Percentiles rank a stretch among this genome's conserved stretches.
phyloP scores from a whole-genome alignment of 257 asterid genomes.

The Cynanchum wilfordii region DNA sequence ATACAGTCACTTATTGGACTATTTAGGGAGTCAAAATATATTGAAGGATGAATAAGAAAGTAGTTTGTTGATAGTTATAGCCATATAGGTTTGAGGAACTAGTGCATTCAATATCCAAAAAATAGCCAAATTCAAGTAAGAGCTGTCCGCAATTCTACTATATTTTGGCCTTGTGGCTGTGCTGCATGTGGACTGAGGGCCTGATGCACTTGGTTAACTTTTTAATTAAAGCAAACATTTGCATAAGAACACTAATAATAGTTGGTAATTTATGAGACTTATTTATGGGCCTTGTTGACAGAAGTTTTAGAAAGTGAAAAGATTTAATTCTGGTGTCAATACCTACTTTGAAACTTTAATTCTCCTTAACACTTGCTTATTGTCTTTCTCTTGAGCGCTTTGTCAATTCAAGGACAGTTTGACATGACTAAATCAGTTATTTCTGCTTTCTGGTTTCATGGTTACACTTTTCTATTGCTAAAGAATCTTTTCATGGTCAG shows the following conservation, averaged over 20 bases:
- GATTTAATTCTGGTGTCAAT: background rate
- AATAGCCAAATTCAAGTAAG: background rate
- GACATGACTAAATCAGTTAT: background rate
- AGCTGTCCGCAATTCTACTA: background rate
- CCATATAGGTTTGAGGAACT: background rate
- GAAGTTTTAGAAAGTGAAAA: background rate
- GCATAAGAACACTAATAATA: background rate
- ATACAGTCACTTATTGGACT: background rate
- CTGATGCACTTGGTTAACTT: background rate
- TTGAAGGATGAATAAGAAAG: background rate
- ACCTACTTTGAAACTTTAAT: background rate
- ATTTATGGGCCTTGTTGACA: background rate
- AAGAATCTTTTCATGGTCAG: constrained; percentile 42
- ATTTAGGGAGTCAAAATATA: background rate
- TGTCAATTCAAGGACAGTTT: background rate
- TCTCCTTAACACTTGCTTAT: background rate
- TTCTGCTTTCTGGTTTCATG: background rate
- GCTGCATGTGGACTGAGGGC: background rate
- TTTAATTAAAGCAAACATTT: background rate
- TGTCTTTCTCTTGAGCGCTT: background rate
- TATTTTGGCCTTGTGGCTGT: background rate
- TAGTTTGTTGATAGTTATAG: background rate
- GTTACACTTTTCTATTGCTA: background rate
- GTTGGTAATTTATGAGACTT: background rate
- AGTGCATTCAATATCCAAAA: background rate